Base-by-base conservation (phyloP, 2,329 filamentous ascomycete genomes). In the Penicillium sp. region DNA sequence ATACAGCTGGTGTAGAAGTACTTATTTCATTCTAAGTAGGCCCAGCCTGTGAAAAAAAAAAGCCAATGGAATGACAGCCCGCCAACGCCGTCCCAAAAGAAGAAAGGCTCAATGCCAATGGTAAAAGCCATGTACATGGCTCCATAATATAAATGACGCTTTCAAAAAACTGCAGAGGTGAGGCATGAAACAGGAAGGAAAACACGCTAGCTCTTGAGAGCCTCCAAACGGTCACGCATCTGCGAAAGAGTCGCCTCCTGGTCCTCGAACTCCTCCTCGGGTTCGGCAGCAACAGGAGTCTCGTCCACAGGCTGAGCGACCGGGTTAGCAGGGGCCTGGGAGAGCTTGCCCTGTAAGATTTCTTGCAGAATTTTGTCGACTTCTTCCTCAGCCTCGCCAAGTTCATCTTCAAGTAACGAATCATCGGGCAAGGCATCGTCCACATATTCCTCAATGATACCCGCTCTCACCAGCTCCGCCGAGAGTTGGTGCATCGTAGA, bases 401-500 rank as follows among this genome's bases (percentile, higher is more conserved):
- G 87, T 60, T 91, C 85, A 56, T 86, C 82, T 68, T 89, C 88
- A 54, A 92, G 81, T 55, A 89, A 79, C 59, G 93, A 89, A 66
- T 89, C 85, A 63, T 85, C 82, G n/a, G 93, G 92, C 66, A 98
- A 80, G 46, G 84, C 88, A 75, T 98, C 94, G 52, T 89, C 91
- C 4, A 96, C 88, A 91, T 98, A 97, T 81, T 99, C 95, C 82
- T 98, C 94, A 62, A 98, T 96, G 67, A 99, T 94, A 16, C 94
- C 95, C 2, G 95, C 94, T 81, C 93, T 96, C 77, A 97, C 90
- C 68, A 98, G 80, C 83, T 98, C 95, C 60, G 89, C 84, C 70
- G 89, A 90, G 53, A 98, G 81, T 76, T 96, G 92, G 65, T 88
- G 84, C 94, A 98, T 98, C 8, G 93, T 97, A 14, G 86, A 88